A percentile compares a stretch with the other conserved stretches of the same genome.
Evolutionary conservation across 108 stramenopile species (phyloP).

Genomic region (Fistulifera pelliculosa): DNA sequence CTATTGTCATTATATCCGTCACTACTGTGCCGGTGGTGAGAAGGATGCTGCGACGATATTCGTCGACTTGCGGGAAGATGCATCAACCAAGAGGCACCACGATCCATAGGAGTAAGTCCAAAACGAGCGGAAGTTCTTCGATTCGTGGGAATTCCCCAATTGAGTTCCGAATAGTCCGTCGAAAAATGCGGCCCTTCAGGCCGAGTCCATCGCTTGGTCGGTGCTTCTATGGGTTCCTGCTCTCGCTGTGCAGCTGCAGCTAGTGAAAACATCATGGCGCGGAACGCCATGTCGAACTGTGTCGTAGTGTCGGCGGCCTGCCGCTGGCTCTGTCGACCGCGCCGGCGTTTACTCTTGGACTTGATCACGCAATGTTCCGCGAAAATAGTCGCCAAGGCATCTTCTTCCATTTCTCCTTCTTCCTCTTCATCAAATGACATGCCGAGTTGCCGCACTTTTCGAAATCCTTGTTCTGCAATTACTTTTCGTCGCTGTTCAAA

Average conservation of each 20-base stretch:
- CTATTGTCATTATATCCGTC: background rate
- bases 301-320: slow-evolving; percentile 22
- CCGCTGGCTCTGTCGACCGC: slow-evolving; percentile 5
- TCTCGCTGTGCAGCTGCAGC: slow-evolving; percentile 12
- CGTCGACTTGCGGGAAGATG: slow-evolving; percentile 30
- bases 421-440: slow-evolving; percentile 14
- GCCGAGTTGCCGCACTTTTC: background rate
- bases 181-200: slow-evolving; percentile 18
- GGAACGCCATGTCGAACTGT: slow-evolving; percentile 74
- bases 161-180: background rate
- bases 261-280: slow-evolving; percentile 56
- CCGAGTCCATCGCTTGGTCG: slow-evolving; percentile 66
- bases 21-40: background rate
- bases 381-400: slow-evolving; percentile 11
- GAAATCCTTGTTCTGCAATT: slow-evolving; percentile 33
- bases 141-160: background rate
- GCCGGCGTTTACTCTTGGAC: slow-evolving; percentile 18
- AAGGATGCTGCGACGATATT: slow-evolving; percentile 2
- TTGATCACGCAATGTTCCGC: slow-evolving; percentile 13
- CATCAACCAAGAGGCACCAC: slow-evolving; percentile 62
- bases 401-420: slow-evolving; percentile 5
- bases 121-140: background rate
- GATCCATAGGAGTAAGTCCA: slow-evolving; percentile 31
- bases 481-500: slow-evolving; percentile 32
- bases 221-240: slow-evolving; percentile 24